These are phyloP conservation scores for Botrytis hyacinthi DNA, from an alignment of 2,329 filamentous ascomycete genomes.

Conservation along the genomic window DNA sequence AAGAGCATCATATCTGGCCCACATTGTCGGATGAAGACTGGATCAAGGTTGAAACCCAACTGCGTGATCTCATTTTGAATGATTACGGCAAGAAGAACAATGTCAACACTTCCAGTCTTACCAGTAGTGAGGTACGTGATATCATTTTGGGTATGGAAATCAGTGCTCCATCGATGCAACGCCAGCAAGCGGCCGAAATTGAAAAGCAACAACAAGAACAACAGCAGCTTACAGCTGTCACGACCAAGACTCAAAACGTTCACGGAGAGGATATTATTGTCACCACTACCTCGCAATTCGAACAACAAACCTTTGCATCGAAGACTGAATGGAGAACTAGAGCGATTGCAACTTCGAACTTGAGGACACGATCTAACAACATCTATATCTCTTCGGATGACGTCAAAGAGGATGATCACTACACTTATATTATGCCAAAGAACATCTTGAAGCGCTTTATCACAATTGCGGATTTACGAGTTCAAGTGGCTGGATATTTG, in stretches of 20 bases:
- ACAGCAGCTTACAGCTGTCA: constrained; percentile 92
- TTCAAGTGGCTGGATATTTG: constrained; percentile 93
- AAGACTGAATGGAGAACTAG: constrained; percentile 99
- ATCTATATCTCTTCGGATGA: constrained; percentile 98
- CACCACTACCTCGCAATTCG: constrained; percentile 95
- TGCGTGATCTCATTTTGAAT: constrained; percentile 93
- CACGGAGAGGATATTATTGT: constrained; percentile 98
- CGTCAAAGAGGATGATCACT: constrained; percentile 79
- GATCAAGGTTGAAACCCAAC: constrained; percentile 98
- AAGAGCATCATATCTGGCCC: constrained; percentile 99
- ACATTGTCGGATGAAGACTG: constrained; percentile 91
- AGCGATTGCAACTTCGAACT: constrained; percentile 92
- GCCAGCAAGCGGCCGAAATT: constrained; percentile 96
- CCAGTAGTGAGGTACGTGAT: constrained; percentile 93
- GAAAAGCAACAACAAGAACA: constrained; percentile 99
- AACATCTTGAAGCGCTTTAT: constrained; percentile 98
- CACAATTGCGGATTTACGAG: constrained; percentile 90
- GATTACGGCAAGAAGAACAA: constrained; percentile 99
- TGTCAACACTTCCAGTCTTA: constrained; percentile 95
- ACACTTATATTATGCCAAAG: constrained; percentile 98
- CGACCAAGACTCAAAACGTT: constrained; percentile 96
- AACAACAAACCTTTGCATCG: constrained; percentile 95
- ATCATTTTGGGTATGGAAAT: constrained; percentile 99
- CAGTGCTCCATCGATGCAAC: constrained; percentile 93
- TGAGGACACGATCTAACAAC: constrained; percentile 92